A percentile compares a stretch with the other conserved stretches of the same genome.
Evolutionary conservation across 2,329 filamentous ascomycete species (phyloP).

Genomic region (Sarocladium strictum): DNA sequence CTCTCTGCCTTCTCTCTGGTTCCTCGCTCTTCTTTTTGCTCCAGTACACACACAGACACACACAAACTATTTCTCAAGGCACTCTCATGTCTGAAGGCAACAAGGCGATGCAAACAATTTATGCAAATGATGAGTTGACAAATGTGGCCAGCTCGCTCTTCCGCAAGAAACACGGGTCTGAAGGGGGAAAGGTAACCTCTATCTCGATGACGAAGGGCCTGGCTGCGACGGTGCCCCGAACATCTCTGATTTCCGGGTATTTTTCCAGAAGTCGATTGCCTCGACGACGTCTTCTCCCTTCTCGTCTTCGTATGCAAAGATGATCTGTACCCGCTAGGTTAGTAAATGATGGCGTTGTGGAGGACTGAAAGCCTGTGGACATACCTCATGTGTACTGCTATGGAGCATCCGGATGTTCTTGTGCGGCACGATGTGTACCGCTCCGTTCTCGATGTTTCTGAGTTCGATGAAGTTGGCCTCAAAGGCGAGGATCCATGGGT

Average conservation of each 20-base stretch:
- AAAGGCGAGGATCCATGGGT: slow-evolving; percentile 95
- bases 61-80: background rate
- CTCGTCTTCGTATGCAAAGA: slow-evolving; percentile 97
- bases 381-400: slow-evolving; percentile 92
- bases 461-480: slow-evolving; percentile 98
- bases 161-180: background rate
- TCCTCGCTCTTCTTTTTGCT: background rate
- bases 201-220: background rate
- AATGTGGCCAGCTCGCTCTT: background rate
- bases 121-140: background rate
- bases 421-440: slow-evolving; percentile 91
- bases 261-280: slow-evolving; percentile 94
- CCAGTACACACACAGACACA: background rate
- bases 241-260: slow-evolving; percentile 44
- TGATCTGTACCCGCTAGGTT: slow-evolving; percentile 55
- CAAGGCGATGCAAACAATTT: background rate
- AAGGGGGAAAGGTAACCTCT: background rate
- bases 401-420: slow-evolving; percentile 98
- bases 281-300: slow-evolving; percentile 88
- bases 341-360: background rate
- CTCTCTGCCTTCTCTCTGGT: no score
- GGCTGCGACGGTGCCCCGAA: slow-evolving; percentile 18
- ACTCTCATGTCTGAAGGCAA: background rate
- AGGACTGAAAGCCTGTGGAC: slow-evolving; percentile 17
- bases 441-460: slow-evolving; percentile 87